These are phyloP conservation scores for Abortiporus biennis DNA, from an alignment of 1,284 basidiomycete species.

Conservation along the genomic window DNA sequence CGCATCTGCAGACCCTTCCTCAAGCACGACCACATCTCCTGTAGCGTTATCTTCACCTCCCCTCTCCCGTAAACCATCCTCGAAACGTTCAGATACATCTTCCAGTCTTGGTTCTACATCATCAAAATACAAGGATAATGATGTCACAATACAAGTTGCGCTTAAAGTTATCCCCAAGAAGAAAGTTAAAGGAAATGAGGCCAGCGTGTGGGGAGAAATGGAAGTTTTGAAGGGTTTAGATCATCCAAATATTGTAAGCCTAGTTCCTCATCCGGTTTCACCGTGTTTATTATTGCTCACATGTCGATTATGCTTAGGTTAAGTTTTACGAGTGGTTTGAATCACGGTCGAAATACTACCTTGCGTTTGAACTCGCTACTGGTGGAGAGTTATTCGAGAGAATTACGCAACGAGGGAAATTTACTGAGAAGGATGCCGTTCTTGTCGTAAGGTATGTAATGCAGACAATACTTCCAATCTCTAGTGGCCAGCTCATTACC, in stretches of 20 bases:
- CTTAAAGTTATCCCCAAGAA: slow-evolving; percentile 89
- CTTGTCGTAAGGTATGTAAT: slow-evolving; percentile 55
- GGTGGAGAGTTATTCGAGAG: slow-evolving; percentile 90
- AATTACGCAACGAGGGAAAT: slow-evolving; percentile 78
- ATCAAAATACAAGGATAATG: slow-evolving; percentile 10
- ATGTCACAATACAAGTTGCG: slow-evolving; percentile 67
- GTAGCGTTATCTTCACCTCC: slow-evolving; percentile 9
- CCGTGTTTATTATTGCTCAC: neutral
- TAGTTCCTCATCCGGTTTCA: slow-evolving; percentile 5
- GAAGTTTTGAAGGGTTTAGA: slow-evolving; percentile 81
- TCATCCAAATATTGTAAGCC: slow-evolving; percentile 82
- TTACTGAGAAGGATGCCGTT: slow-evolving; percentile 86
- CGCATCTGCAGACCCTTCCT: slow-evolving; percentile 30
- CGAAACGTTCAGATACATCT: slow-evolving; percentile 4
- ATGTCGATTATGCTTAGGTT: slow-evolving; percentile 44
- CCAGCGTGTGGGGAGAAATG: slow-evolving; percentile 86
- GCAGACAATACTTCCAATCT: too few species aligned
- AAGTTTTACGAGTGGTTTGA: slow-evolving; percentile 95
- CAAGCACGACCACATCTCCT: neutral
- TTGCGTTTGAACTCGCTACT: slow-evolving; percentile 85
- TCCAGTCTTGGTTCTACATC: slow-evolving; percentile 14
- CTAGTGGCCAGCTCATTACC: too few species aligned
- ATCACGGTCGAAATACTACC: slow-evolving; percentile 85
- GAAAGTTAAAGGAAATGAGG: slow-evolving; percentile 85
- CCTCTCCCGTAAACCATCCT: slow-evolving; percentile 6